Base-by-base conservation (phyloP, 257 asterid species). In the Avicennia marina region DNA sequence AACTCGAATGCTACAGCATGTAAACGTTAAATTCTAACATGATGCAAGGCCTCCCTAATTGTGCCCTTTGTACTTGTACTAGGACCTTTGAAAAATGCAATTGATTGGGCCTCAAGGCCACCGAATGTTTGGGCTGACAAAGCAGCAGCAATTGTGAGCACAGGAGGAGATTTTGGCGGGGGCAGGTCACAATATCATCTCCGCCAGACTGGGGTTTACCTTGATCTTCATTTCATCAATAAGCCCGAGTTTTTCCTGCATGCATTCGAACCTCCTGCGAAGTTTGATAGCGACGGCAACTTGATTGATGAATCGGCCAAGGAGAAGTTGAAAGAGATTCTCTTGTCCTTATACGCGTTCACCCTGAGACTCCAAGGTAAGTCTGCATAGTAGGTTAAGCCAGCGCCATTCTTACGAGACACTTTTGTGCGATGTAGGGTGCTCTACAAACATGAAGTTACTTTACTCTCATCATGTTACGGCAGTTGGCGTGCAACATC, bases 81-180 rank as follows among this genome's bases (percentile, higher is more conserved):
- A 89, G 97, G 78, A 29, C 98, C 96, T 1, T 61, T 90, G 61
- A 90, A 90, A 64, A 90, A 90, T 56, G 96, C 96, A 1, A 57
- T 90, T 51, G 97, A 90, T 66, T 90, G 97, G 97, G 95, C 89
- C 29, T 90, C 98, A 0, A 69, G 96, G 64, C 82, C 95, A 11
- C 96, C 95, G 4, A 90, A 87, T 51, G 87, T 71, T 8, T 90
- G 95, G 95, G 95, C 79, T 3, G 80, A 76, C 50, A 90, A 90
- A 74, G 68, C 88, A 1, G 95, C 94, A n/a, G 95, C 96, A 17
- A 75, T 90, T 0, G 75, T 90, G 39, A 84, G 98, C 70, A 54
- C 87, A 0, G 94, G 95, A 24, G 98, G 95, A 29, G 65, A 78
- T 13, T 78, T 68, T 56, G 95, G 98, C 64, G 96, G 98, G 58